These are phyloP conservation scores for Pseudocercospora pini-densiflorae DNA, from an alignment of 2,329 filamentous ascomycete genomes.

Conservation along the genomic window DNA sequence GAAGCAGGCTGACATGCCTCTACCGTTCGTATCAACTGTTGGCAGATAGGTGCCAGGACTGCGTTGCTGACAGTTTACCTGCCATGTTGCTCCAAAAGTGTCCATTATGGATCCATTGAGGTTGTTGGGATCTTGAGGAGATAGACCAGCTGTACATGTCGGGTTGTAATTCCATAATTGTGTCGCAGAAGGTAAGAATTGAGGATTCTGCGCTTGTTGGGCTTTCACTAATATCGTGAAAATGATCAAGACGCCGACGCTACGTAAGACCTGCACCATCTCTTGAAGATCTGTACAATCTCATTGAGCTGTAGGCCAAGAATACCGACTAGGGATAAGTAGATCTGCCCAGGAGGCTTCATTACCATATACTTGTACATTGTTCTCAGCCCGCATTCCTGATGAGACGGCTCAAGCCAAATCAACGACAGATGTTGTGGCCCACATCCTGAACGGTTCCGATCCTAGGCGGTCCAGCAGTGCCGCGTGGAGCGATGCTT, in stretches of 20 bases:
- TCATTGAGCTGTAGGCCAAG: not conserved
- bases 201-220: constrained; percentile 14
- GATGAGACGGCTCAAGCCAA: too few relatives aligned
- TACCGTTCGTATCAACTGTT: constrained; percentile 18
- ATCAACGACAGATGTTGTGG: too few relatives aligned
- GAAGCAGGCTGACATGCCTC: constrained; percentile 28
- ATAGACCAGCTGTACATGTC: constrained; percentile 2
- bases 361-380: too few relatives aligned
- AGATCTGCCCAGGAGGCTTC: too few relatives aligned
- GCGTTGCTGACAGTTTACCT: constrained; percentile 22
- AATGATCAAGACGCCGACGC: constrained; percentile 15
- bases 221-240: constrained; percentile 7
- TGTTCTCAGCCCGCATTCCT: too few relatives aligned
- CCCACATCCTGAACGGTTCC: too few relatives aligned
- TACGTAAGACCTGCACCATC: constrained; percentile 17
- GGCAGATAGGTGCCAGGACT: constrained; percentile 2
- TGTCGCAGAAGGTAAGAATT: constrained; percentile 11
- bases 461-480: too few relatives aligned
- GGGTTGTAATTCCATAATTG: constrained; percentile 20
- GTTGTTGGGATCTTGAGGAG: not conserved
- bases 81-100: constrained; percentile 23
- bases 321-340: too few relatives aligned
- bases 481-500: too few relatives aligned
- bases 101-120: constrained; percentile 25
- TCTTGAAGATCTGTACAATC: constrained; percentile 1